Evolutionary conservation across 2,329 filamentous ascomycete species (phyloP), one percentile per base, ranked within the genome.

Genomic region (Claviceps sp.): DNA sequence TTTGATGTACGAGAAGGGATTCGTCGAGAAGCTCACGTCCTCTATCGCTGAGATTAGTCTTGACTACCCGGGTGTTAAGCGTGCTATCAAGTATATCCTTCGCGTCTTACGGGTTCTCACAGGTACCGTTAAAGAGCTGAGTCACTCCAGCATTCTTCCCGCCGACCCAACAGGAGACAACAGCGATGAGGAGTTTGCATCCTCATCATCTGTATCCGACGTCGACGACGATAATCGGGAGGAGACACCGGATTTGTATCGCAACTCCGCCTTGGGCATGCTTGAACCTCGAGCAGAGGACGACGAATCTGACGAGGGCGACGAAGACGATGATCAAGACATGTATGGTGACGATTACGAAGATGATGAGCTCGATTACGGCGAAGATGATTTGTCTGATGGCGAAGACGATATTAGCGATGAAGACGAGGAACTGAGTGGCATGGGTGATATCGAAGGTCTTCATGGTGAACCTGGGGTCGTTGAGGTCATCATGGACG

Each of bases 1-100:
- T 58, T 82, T 96, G 54, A 98, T 98, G 93, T 97, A 95, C 61
- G 93, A 98, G 70, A 98, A 97, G 71, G 89, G 94, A 52, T 95
- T 93, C 65, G 84, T 97, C 55, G 80, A 87, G 24, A 86, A 91
- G 47, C 71, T 98, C 54, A 97, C 93, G 2, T 81, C 84, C 13
- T 95, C 94, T 1, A 90, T 98, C 60, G 89, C 93, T 18, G 94
- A 98, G 61, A 85, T 98, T 54, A 93, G 96, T 64, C 79, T 98
- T 55, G 95, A 94, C 59, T 96, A 94, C 67, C 90, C 91, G 0
- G 85, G 87, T 26, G 87, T 94, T 16, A 95, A 95, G 72, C 82
- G 90, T 47, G 90, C 90, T 14, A 89, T 98, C 62, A 98, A 97
- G 70, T 94, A 95, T 66, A 95, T 98, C 50, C 75, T 98, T 46